Evolutionary conservation across 805 yeast species (phyloP).

Genomic region (Metschnikowia proteae): DNA sequence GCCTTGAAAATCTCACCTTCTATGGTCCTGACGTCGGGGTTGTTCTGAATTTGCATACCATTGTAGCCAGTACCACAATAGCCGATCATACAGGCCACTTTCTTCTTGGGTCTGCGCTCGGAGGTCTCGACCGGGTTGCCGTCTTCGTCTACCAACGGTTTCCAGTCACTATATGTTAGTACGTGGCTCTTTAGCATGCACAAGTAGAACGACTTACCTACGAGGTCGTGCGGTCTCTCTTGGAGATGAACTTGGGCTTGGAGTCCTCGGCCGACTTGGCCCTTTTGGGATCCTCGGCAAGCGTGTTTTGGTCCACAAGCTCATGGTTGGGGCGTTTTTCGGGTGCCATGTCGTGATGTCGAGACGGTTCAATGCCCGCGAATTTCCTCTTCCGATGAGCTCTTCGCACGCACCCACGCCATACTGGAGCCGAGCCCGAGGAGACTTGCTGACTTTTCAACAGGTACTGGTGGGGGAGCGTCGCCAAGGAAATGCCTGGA

Average conservation of each 20-base stretch:
- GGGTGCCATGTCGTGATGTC: conserved; percentile 9
- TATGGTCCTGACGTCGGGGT: conserved; percentile 83
- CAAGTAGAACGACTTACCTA: conserved; percentile 49
- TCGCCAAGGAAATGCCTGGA: background rate
- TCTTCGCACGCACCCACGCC: too few species aligned
- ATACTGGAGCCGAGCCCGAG: too few species aligned
- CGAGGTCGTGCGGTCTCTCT: conserved; percentile 42
- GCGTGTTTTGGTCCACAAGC: conserved; percentile 9
- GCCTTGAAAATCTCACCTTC: conserved; percentile 88
- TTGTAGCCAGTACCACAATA: conserved; percentile 96
- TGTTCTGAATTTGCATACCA: conserved; percentile 81
- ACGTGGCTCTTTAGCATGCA: background rate
- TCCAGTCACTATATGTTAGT: conserved; percentile 27
- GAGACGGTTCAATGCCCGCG: background rate
- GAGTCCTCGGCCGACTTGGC: conserved; percentile 7
- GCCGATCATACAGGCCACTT: conserved; percentile 87
- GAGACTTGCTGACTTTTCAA: too few species aligned
- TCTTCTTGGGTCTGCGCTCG: conserved; percentile 77
- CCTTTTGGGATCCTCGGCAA: conserved; percentile 8
- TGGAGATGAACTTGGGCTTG: conserved; percentile 13
- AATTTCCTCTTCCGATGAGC: background rate
- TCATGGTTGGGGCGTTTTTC: conserved; percentile 15
- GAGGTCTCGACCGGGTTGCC: conserved; percentile 57
- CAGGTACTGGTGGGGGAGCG: too few species aligned
- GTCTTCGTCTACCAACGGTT: conserved; percentile 51